These are phyloP conservation scores for Cystofilobasidium capitatum DNA, from an alignment of 768 basidiomycete species.

Conservation along the genomic window DNA sequence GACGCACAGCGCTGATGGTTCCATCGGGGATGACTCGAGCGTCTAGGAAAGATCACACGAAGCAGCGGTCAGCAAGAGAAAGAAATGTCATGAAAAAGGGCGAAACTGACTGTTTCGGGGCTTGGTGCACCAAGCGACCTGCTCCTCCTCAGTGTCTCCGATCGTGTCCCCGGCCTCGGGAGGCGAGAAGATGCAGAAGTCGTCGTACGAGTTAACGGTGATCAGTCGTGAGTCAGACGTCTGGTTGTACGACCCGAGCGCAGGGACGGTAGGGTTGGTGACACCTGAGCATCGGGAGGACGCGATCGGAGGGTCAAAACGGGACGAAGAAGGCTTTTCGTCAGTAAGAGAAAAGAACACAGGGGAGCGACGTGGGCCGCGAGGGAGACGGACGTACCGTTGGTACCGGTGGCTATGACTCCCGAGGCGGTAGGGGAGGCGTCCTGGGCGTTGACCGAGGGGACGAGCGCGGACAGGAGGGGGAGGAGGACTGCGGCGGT, in stretches of 20 bases:
- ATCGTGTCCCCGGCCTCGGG: conserved; percentile 47
- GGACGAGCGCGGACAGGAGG: not conserved
- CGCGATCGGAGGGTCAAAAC: not conserved
- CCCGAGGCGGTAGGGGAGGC: conserved; percentile 5
- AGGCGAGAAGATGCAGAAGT: conserved; percentile 29
- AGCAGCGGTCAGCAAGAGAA: no score
- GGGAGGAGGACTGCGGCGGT: conserved; percentile 1
- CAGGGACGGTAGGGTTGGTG: conserved; percentile 7
- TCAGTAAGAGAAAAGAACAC: no score
- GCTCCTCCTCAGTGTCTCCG: conserved; percentile 49
- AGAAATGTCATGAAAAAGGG: not conserved
- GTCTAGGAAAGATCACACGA: no score
- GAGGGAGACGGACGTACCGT: not conserved
- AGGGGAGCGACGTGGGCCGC: not conserved
- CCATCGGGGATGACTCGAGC: conserved; percentile 45
- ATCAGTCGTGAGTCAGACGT: conserved; percentile 17
- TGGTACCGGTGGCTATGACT: conserved; percentile 1
- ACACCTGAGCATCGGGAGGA: conserved; percentile 6
- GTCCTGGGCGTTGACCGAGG: not conserved
- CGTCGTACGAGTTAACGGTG: conserved; percentile 26
- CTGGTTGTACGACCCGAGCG: conserved; percentile 25
- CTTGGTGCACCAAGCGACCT: conserved; percentile 26
- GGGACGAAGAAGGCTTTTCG: no score
- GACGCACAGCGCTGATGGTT: conserved; percentile 18
- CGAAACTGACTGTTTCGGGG: no score